Percentiles rank a stretch among this genome's conserved stretches.
Evolutionary conservation across 768 basidiomycete genomes (phyloP).

Genomic region (Lactarius vividus): DNA sequence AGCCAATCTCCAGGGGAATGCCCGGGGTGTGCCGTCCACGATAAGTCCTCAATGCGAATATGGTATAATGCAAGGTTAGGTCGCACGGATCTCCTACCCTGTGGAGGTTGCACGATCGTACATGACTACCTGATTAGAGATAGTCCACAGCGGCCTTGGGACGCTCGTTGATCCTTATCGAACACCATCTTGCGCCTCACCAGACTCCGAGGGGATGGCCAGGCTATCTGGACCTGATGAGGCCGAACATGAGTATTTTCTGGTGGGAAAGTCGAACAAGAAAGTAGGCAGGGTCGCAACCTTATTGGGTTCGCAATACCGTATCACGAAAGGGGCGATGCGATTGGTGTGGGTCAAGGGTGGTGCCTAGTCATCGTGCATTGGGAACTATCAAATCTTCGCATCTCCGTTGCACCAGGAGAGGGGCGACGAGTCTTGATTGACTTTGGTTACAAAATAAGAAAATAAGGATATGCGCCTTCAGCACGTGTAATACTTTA

Average conservation of each 20-base stretch:
- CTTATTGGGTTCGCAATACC: conserved; percentile 15
- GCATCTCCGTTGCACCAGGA: conserved; percentile 7
- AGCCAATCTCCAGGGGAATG: neutral
- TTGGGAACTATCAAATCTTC: neutral
- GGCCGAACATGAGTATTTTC: conserved; percentile 10
- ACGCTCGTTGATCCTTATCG: conserved; percentile 19
- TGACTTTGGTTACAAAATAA: conserved; percentile 12
- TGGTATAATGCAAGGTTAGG: conserved; percentile 5
- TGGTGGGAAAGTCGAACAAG: conserved; percentile 14
- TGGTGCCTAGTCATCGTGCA: conserved; percentile 2
- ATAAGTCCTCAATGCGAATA: conserved; percentile 8
- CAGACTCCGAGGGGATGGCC: conserved; percentile 13
- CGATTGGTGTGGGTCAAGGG: conserved; percentile 2
- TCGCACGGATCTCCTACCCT: conserved; percentile 3
- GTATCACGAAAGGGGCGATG: conserved; percentile 7
- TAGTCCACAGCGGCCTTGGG: neutral
- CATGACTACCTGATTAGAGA: conserved; percentile 8
- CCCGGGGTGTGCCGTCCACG: conserved; percentile 9
- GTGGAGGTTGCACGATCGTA: conserved; percentile 1
- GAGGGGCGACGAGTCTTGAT: conserved; percentile 12
- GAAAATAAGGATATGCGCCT: conserved; percentile 7
- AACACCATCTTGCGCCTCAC: conserved; percentile 6
- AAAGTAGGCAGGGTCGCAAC: conserved; percentile 8
- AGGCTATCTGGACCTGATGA: neutral
- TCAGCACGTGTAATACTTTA: conserved; percentile 19